phyloP scores from a whole-genome alignment of 116 monocot species.

The Cymodocea nodosa region DNA sequence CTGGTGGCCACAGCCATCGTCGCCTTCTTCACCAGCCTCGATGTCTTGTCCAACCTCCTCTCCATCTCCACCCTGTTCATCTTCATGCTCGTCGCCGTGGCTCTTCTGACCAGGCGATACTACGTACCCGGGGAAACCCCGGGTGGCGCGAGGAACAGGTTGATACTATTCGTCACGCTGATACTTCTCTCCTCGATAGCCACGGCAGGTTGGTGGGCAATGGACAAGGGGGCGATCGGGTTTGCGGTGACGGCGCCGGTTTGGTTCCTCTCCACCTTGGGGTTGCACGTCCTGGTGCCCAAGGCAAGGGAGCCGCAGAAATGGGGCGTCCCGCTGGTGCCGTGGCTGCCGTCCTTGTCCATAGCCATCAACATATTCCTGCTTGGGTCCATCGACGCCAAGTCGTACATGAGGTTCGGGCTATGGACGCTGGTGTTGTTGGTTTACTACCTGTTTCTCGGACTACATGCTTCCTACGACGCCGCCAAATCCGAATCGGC shows the following conservation, averaged over 20 bases:
- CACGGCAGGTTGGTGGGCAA: slow-evolving; percentile 52
- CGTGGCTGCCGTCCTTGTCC: slow-evolving; percentile 78
- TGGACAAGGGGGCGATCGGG: slow-evolving; percentile 28
- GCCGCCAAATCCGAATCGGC: slow-evolving; percentile 19
- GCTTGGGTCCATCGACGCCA: slow-evolving; percentile 62
- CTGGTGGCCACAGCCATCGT: slow-evolving; percentile 54
- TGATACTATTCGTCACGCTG: slow-evolving; percentile 23
- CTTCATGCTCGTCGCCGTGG: slow-evolving; percentile 86
- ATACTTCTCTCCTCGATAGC: slow-evolving; percentile 45
- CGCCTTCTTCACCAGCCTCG: slow-evolving; percentile 74
- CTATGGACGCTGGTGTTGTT: slow-evolving; percentile 54
- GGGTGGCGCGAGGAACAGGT: slow-evolving; percentile 26
- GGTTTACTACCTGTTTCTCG: slow-evolving; percentile 64
- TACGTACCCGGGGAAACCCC: slow-evolving; percentile 62
- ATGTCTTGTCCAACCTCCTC: slow-evolving; percentile 66
- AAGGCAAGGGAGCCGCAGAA: slow-evolving; percentile 51
- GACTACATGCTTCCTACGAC: slow-evolving; percentile 87
- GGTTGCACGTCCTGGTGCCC: slow-evolving; percentile 33
- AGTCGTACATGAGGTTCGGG: slow-evolving; percentile 61
- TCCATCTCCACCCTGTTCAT: slow-evolving; percentile 97
- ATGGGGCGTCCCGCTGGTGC: slow-evolving; percentile 89
- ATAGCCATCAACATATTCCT: slow-evolving; percentile 75
- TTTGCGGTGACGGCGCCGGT: slow-evolving; percentile 32
- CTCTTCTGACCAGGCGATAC: slow-evolving; percentile 72
- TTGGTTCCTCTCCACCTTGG: slow-evolving; percentile 53